Evolutionary conservation across 1,284 basidiomycete genomes (phyloP).

Genomic region (Moesziomyces sp.): DNA sequence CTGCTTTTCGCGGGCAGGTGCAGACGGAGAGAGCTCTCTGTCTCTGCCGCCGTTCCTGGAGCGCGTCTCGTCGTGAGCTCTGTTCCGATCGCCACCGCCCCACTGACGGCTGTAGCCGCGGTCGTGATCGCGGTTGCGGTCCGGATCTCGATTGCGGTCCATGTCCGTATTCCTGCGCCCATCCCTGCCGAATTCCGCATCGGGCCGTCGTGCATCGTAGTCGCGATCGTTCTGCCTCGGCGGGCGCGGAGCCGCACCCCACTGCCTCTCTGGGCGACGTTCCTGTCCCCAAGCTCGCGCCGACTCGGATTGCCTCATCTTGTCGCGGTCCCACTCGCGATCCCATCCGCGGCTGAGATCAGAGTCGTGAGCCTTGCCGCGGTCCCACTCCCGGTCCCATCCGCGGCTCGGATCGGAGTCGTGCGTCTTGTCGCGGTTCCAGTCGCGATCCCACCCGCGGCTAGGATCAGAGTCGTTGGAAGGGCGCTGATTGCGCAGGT

Average conservation of each 20-base stretch:
- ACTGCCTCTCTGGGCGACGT: neutral
- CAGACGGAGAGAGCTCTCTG: constrained; percentile 10
- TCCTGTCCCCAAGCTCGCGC: neutral
- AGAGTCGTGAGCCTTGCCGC: neutral
- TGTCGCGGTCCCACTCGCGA: too few species aligned
- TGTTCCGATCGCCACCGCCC: neutral
- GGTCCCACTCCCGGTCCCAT: neutral
- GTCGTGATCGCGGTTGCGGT: constrained; percentile 6
- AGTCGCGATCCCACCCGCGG: too few species aligned
- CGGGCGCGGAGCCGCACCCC: too few species aligned
- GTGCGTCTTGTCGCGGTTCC: neutral
- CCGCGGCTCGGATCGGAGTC: neutral
- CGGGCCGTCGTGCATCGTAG: neutral
- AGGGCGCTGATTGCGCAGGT: neutral
- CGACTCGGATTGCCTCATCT: neutral
- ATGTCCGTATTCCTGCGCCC: neutral
- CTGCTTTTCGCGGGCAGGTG: neutral
- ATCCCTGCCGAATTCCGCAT: constrained; percentile 1
- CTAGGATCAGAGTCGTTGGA: neutral
- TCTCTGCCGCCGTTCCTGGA: constrained; percentile 19
- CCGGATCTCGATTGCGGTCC: constrained; percentile 9
- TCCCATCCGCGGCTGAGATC: too few species aligned
- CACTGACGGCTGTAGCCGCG: constrained; percentile 4
- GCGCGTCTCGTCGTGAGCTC: neutral
- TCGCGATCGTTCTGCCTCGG: neutral